Conservation (phyloP, 371 early-diverging fungal species). For the Paramicrosporidium saccamoebae region DNA sequence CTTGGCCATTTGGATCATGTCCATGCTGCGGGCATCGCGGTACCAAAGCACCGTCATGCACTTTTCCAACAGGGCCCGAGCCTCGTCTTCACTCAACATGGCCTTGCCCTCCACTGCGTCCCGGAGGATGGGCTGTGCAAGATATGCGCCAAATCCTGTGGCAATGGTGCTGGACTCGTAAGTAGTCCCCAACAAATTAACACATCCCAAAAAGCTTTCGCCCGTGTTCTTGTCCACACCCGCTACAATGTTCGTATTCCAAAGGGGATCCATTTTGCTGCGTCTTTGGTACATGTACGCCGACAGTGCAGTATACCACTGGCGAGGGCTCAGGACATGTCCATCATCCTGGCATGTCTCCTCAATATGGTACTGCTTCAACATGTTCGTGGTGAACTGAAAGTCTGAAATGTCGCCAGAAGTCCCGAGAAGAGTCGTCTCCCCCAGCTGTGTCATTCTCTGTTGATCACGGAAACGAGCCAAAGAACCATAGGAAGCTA, state of each 20-base stretch:
- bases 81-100: conserved; percentile 70
- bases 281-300: conserved; percentile 79
- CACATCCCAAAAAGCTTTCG: conserved; percentile 60
- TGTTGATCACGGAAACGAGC: conserved; percentile 74
- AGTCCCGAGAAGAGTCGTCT: conserved; percentile 52
- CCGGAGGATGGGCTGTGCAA: conserved; percentile 84
- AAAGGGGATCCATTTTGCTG: conserved; percentile 68
- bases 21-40: conserved; percentile 79
- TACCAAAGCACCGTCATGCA: conserved; percentile 81
- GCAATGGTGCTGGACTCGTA: conserved; percentile 70
- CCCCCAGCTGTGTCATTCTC: conserved; percentile 42
- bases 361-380: conserved; percentile 38
- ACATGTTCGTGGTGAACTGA: conserved; percentile 49
- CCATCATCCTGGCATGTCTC: conserved; percentile 69
- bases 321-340: conserved; percentile 36
- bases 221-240: conserved; percentile 54
- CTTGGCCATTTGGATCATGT: conserved; percentile 75
- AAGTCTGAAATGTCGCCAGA: conserved; percentile 86
- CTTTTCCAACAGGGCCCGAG: conserved; percentile 47
- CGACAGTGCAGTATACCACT: conserved; percentile 64
- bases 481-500: conserved; percentile 82
- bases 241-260: conserved; percentile 76
- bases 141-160: conserved; percentile 80
- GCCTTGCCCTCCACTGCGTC: conserved; percentile 56
- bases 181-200: conserved; percentile 83